phyloP scores from a whole-genome alignment of 1,284 basidiomycete species.

The Malassezia sympodialis region DNA sequence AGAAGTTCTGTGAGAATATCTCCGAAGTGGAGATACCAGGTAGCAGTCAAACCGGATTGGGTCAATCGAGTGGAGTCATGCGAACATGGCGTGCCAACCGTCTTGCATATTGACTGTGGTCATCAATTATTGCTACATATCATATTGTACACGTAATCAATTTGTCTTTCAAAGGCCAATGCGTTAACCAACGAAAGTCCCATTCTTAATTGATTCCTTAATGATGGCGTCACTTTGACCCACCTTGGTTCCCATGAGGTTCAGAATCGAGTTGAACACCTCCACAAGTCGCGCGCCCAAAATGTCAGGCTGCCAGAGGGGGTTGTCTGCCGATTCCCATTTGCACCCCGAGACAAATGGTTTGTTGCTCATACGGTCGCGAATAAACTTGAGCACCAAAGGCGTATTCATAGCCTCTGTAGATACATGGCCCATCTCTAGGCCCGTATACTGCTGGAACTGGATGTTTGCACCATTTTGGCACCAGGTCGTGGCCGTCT shows the following conservation, averaged over 20 bases:
- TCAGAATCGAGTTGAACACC: slow-evolving; percentile 11
- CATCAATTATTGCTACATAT: not conserved
- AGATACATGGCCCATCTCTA: slow-evolving; percentile 18
- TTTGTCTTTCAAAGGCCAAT: not conserved
- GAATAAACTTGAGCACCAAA: slow-evolving; percentile 15
- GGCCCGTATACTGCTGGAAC: slow-evolving; percentile 19
- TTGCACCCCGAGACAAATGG: not conserved
- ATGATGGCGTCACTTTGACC: slow-evolving; percentile 7
- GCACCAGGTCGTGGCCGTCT: slow-evolving; percentile 31
- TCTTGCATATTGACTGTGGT: too few species aligned
- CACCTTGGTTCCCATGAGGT: slow-evolving; percentile 7
- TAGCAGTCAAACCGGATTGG: too few species aligned
- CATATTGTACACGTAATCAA: not conserved
- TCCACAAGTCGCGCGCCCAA: slow-evolving; percentile 10
- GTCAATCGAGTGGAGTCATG: not conserved
- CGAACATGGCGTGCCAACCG: not conserved
- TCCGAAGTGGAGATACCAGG: too few species aligned
- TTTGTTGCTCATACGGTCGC: slow-evolving; percentile 10
- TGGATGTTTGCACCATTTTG: slow-evolving; percentile 31
- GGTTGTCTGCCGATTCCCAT: slow-evolving; percentile 1
- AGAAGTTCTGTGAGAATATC: too few species aligned
- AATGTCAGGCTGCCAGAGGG: slow-evolving; percentile 15
- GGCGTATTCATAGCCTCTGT: slow-evolving; percentile 16
- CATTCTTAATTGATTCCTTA: slow-evolving; percentile 3
- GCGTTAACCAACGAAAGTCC: not conserved